A percentile compares a stretch with the other conserved stretches of the same genome.
phyloP scores from a whole-genome alignment of 345 rosid genomes.

The Durio zibethinus region DNA sequence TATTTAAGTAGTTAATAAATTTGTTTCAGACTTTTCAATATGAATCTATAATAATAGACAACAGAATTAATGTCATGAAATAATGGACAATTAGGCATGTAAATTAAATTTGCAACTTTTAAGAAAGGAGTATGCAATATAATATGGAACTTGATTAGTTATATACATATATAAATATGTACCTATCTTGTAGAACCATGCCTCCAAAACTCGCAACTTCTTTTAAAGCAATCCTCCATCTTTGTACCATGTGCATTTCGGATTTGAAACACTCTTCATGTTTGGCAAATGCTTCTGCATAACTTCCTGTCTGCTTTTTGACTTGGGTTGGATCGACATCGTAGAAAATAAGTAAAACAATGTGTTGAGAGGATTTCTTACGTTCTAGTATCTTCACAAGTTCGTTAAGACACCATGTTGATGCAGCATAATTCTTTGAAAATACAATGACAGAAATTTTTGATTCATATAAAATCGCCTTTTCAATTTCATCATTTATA shows the following conservation, averaged over 20 bases:
- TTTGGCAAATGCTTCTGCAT: background rate
- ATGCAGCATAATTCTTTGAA: background rate
- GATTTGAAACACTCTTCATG: background rate
- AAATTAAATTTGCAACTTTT: no score
- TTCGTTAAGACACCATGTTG: background rate
- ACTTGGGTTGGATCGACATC: conserved; percentile 27
- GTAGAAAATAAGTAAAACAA: conserved; percentile 30
- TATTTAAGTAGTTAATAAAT: no score
- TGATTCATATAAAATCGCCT: background rate
- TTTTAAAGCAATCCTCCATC: no score
- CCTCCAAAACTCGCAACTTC: conserved; percentile 21
- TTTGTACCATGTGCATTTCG: background rate
- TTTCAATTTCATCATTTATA: background rate
- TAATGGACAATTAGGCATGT: background rate
- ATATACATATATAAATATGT: no score
- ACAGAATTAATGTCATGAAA: background rate
- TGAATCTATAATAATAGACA: no score
- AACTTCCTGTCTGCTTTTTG: conserved; percentile 4
- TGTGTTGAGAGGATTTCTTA: background rate
- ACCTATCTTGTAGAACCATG: conserved; percentile 19
- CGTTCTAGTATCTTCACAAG: conserved; percentile 29
- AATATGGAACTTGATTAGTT: background rate
- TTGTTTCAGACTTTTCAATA: no score
- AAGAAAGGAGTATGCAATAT: no score
- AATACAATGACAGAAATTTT: background rate